Base-by-base conservation (phyloP, 1,284 basidiomycete genomes). In the Mrakiaceae sp. region DNA sequence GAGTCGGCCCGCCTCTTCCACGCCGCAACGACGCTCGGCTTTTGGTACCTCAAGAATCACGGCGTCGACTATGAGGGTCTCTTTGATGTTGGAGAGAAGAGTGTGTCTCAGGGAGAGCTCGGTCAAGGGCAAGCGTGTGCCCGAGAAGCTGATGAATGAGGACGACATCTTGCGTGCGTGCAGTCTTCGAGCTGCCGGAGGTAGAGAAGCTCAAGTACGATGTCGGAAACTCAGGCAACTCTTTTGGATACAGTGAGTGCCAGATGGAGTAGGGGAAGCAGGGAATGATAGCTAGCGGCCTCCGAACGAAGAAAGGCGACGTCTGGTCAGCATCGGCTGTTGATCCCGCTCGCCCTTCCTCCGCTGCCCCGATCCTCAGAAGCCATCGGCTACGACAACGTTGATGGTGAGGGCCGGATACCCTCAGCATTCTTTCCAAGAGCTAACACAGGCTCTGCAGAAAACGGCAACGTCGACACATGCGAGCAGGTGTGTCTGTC, bases 21-120 rank as follows among this genome's bases (percentile, higher is more conserved):
- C n/a, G 68, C 69, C 0, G 68, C 68, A 60, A 64, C 63, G 2
- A 62, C 59, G 6, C 54, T 71, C 43, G 70, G 71, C 2, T 72
- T 72, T 67, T 72, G 71, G 66, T 69, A 64, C 46, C 58, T 67
- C 14, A 43, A 58, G 43, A 50, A 64, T 27, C 52, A 60, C 44
- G 62, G 58, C 2, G 43, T 67, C 54, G 52, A 64, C 42, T 64
- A 49, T 46, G 44, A 60, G 42, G 40, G n/a, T 1, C 7, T 67
- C 5, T 53, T 62, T 9, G 64, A 66, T 47, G 53, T 59, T 3
- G 27, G 59, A 40, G 58, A 60, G 42, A 47, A 27, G 27, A 27
- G 27, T 27, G 1, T 27, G 27, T 27, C 27, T 27, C 27, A 55
- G 10, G 9, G 27, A 27, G 2, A 27, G 27, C 27, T 27, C 27